phyloP scores from a whole-genome alignment of 2,329 filamentous ascomycete species.

The Aureobasidium sp. region DNA sequence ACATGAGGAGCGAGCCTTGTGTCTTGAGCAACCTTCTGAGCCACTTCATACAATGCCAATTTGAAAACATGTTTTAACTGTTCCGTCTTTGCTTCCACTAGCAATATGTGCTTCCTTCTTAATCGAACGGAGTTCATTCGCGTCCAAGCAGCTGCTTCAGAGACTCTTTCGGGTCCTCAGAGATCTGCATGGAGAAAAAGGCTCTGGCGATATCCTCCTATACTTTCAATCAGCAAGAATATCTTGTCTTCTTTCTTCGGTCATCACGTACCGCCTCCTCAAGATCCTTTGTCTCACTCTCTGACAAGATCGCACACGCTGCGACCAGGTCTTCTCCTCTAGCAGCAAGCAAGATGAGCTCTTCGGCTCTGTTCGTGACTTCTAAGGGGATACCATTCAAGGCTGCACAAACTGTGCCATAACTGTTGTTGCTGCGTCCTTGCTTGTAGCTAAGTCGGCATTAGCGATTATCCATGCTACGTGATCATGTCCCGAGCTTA shows the following conservation, averaged over 20 bases:
- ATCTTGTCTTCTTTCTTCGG: background rate
- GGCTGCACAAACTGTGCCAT: slow-evolving; percentile 75
- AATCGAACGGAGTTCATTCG: background rate
- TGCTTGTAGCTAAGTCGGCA: slow-evolving; percentile 19
- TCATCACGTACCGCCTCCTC: slow-evolving; percentile 51
- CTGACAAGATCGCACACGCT: slow-evolving; percentile 61
- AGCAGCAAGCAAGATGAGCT: slow-evolving; percentile 60
- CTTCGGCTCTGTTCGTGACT: slow-evolving; percentile 69
- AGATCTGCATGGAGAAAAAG: background rate
- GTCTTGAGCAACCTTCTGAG: background rate
- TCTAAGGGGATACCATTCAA: slow-evolving; percentile 72
- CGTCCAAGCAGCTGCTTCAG: background rate
- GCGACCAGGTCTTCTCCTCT: slow-evolving; percentile 69
- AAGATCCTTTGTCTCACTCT: slow-evolving; percentile 58
- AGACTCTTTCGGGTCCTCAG: background rate
- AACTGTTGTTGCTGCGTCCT: slow-evolving; percentile 71
- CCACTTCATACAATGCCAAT: background rate
- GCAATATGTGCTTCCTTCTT: background rate
- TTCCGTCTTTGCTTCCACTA: background rate
- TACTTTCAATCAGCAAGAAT: background rate
- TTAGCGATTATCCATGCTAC: background rate
- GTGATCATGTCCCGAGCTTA: slow-evolving; percentile 19
- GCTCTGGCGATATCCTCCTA: slow-evolving; percentile 1
- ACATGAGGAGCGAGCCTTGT: background rate
- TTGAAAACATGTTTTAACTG: background rate